Evolutionary conservation across 495 filamentous ascomycete species (phyloP).

Genomic region (Talaromyces nanjingensis): DNA sequence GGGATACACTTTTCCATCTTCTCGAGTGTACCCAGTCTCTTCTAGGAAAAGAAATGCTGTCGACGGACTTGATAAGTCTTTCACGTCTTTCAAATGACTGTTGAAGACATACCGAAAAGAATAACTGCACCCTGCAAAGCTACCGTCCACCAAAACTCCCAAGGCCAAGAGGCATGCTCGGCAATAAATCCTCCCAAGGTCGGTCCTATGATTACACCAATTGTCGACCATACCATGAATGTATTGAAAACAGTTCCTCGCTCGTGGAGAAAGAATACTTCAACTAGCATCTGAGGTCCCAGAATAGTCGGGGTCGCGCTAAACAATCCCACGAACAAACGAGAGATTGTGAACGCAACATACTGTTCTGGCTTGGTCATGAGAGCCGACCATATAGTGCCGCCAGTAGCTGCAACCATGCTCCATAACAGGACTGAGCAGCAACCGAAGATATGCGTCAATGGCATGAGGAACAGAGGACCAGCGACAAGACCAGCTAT

Average conservation of each 20-base stretch:
- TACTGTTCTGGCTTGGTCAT: conserved; percentile 25
- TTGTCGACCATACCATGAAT: conserved; percentile 17
- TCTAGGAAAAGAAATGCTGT: conserved; percentile 28
- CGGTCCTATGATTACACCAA: conserved; percentile 19
- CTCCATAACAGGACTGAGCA: conserved; percentile 25
- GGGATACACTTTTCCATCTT: conserved; percentile 15
- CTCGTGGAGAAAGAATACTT: conserved; percentile 29
- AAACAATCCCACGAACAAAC: conserved; percentile 23
- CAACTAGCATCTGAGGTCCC: conserved; percentile 19
- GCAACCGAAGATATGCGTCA: conserved; percentile 18
- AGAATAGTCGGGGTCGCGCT: conserved; percentile 17
- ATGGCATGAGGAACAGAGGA: conserved; percentile 20
- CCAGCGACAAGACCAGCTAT: conserved; percentile 22
- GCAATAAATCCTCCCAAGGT: conserved; percentile 32
- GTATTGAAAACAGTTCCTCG: conserved; percentile 25
- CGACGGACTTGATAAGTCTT: not conserved
- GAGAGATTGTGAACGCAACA: conserved; percentile 26
- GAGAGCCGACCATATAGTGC: conserved; percentile 20
- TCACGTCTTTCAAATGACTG: not conserved
- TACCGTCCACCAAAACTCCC: conserved; percentile 37
- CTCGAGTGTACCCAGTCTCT: conserved; percentile 22
- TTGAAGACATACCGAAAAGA: conserved; percentile 14
- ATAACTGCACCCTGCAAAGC: conserved; percentile 19
- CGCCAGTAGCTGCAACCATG: conserved; percentile 14
- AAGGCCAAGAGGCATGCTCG: conserved; percentile 21